Conservation (phyloP, 176 grass and related monocot species). For the Leersia perrieri region DNA sequence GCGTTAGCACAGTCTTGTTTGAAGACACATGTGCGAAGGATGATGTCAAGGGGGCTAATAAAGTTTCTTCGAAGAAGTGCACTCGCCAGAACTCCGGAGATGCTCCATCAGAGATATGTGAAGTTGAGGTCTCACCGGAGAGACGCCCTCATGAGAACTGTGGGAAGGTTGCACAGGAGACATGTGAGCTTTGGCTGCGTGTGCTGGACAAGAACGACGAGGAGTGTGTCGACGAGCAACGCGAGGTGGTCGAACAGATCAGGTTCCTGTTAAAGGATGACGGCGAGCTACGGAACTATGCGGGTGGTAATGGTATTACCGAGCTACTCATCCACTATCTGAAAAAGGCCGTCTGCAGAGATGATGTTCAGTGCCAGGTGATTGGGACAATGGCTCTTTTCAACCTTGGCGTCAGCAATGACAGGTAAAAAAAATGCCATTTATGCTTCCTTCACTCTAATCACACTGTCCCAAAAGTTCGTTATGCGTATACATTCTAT, state of each 20-base stretch:
- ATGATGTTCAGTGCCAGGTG: slow-evolving; percentile 56
- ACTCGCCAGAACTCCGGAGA: slow-evolving; percentile 28
- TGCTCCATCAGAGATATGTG: slow-evolving; percentile 37
- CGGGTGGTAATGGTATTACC: slow-evolving; percentile 58
- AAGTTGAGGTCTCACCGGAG: slow-evolving; percentile 19
- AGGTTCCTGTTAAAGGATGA: slow-evolving; percentile 70
- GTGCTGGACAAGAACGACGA: slow-evolving; percentile 36
- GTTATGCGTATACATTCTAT: not conserved
- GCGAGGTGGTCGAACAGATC: slow-evolving; percentile 60
- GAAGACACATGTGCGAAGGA: slow-evolving; percentile 28
- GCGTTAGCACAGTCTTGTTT: slow-evolving; percentile 25
- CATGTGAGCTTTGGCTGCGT: slow-evolving; percentile 51
- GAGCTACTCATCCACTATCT: slow-evolving; percentile 62
- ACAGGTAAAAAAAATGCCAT: slow-evolving; percentile 45
- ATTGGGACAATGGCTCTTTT: slow-evolving; percentile 73
- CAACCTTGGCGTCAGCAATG: slow-evolving; percentile 91
- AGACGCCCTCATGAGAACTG: slow-evolving; percentile 14
- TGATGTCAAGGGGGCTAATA: not conserved
- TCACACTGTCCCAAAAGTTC: not conserved
- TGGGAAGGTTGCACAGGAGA: slow-evolving; percentile 24
- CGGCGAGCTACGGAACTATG: slow-evolving; percentile 51
- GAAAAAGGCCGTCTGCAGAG: slow-evolving; percentile 40
- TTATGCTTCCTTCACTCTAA: not conserved
- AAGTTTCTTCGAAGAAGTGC: slow-evolving; percentile 16
- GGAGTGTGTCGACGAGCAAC: slow-evolving; percentile 36